Evolutionary conservation across 495 filamentous ascomycete species (phyloP).

Genomic region (Trichoderma orchidacearum): DNA sequence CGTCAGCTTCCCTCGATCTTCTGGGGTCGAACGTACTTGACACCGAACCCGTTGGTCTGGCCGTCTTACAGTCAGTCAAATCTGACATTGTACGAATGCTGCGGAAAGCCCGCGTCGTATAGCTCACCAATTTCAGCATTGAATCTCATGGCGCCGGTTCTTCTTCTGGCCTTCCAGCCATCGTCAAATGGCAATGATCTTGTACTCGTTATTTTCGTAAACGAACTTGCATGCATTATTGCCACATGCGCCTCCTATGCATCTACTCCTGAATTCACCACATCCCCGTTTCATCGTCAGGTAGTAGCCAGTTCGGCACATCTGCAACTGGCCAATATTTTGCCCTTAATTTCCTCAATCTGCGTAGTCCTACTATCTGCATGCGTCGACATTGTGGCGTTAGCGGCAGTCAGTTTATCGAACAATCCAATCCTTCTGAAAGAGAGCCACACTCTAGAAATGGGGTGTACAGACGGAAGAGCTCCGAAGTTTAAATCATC

Average conservation of each 20-base stretch:
- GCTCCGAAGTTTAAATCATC: background rate
- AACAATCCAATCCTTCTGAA: too few relatives aligned
- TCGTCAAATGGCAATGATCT: too few relatives aligned
- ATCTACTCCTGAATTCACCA: background rate
- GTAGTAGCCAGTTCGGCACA: background rate
- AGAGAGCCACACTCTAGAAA: background rate
- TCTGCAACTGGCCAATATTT: background rate
- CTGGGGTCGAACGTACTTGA: too few relatives aligned
- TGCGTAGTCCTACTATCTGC: background rate
- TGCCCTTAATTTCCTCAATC: background rate
- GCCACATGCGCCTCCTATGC: background rate
- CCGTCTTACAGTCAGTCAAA: too few relatives aligned
- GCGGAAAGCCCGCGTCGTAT: too few relatives aligned
- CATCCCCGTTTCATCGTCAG: background rate
- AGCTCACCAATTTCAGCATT: too few relatives aligned
- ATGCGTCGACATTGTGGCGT: background rate
- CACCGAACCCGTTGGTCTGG: too few relatives aligned
- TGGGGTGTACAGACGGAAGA: background rate
- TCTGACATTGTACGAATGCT: too few relatives aligned
- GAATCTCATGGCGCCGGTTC: too few relatives aligned
- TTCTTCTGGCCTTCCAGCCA: background rate
- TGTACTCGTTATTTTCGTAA: too few relatives aligned
- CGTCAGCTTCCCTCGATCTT: background rate
- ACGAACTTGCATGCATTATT: too few relatives aligned
- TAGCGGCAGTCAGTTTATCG: background rate